Conservation (phyloP, 2,329 filamentous ascomycete species). For the Pseudogymnoascus sp. region DNA sequence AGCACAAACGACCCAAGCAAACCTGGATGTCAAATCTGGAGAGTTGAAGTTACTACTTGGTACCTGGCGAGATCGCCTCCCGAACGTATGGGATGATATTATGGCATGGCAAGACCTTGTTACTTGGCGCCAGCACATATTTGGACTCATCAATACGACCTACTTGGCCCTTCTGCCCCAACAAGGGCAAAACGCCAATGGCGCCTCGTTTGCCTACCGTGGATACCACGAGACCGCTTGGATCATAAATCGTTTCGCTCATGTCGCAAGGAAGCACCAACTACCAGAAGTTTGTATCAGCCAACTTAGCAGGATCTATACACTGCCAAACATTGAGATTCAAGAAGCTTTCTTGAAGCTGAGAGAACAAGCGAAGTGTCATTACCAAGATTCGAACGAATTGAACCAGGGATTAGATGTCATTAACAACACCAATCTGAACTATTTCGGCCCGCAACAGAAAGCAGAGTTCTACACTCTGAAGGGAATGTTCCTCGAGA, state of each 20-base stretch:
- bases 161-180: constrained; percentile 81
- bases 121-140: constrained; percentile 99
- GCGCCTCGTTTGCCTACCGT: constrained; percentile 87
- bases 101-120: constrained; percentile 98
- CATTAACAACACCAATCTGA: constrained; percentile 98
- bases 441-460: constrained; percentile 92
- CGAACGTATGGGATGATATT: constrained; percentile 99
- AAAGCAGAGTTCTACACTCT: constrained; percentile 99
- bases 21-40: constrained; percentile 88
- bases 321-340: constrained; percentile 97
- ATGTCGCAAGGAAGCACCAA: constrained; percentile 94
- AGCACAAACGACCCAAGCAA: constrained; percentile 72
- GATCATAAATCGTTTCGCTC: constrained; percentile 99
- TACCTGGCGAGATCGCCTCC: constrained; percentile 90
- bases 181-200: constrained; percentile 69
- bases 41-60: constrained; percentile 91
- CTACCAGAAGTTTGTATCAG: constrained; percentile 96
- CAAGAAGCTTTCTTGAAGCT: constrained; percentile 98
- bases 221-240: constrained; percentile 98
- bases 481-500: constrained; percentile 98
- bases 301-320: constrained; percentile 96
- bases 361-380: constrained; percentile 96
- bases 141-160: constrained; percentile 90
- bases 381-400: constrained; percentile 93
- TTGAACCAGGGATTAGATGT: constrained; percentile 90